A percentile compares a stretch with the other conserved stretches of the same genome.
These are phyloP conservation scores for Filosporella fistucella DNA, from an alignment of 495 filamentous ascomycete species.

Conservation along the genomic window DNA sequence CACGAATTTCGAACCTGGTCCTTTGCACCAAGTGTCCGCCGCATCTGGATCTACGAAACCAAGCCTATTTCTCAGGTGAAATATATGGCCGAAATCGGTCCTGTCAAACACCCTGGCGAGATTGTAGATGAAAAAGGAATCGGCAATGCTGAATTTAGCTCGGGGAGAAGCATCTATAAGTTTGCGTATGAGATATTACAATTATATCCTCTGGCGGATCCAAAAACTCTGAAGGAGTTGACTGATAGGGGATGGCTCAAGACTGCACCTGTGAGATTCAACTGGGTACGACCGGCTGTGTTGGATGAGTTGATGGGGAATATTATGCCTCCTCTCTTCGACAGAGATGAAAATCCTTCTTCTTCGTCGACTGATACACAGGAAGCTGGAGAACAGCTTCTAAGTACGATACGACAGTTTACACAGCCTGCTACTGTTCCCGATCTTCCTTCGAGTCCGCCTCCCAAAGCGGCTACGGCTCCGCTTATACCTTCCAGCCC, in stretches of 20 bases:
- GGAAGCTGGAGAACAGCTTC: conserved; percentile 40
- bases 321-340: conserved; percentile 13
- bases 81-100: conserved; percentile 44
- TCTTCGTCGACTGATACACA: conserved; percentile 31
- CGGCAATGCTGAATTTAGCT: conserved; percentile 43
- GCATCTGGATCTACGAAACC: conserved; percentile 45
- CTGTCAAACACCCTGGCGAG: conserved; percentile 34
- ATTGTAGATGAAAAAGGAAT: conserved; percentile 31
- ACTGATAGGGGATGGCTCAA: conserved; percentile 36
- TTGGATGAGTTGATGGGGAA: conserved; percentile 41
- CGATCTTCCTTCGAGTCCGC: not conserved
- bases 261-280: conserved; percentile 32
- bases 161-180: too few relatives aligned
- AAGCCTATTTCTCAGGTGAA: conserved; percentile 33
- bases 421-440: conserved; percentile 23
- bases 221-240: conserved; percentile 36
- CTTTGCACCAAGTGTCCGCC: conserved; percentile 32
- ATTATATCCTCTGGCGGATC: conserved; percentile 48
- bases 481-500: not conserved
- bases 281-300: conserved; percentile 38
- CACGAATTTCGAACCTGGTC: conserved; percentile 41
- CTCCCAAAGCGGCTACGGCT: not conserved
- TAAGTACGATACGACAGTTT: conserved; percentile 36
- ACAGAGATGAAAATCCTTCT: conserved; percentile 20
- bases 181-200: conserved; percentile 44